Conservation (phyloP, 805 yeast species). For the Candida stauntonica region DNA sequence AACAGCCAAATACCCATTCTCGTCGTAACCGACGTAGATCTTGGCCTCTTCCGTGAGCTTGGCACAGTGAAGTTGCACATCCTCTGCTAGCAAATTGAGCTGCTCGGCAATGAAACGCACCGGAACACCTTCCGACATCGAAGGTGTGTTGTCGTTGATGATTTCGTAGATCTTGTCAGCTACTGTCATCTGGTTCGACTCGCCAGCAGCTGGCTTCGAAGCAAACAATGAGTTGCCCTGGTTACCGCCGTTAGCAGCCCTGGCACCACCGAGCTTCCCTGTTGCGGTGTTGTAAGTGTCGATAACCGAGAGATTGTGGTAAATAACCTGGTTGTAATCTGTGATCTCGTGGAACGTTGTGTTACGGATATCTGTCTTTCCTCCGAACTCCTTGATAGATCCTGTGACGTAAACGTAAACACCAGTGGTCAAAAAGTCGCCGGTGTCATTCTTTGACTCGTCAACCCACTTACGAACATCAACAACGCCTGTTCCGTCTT, state of each 20-base stretch:
- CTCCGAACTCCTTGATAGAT: constrained; percentile 54
- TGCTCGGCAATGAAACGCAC: constrained; percentile 54
- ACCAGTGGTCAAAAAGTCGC: constrained; percentile 38
- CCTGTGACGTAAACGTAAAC: constrained; percentile 60
- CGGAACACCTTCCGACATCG: constrained; percentile 78
- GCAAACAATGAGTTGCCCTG: constrained; percentile 38
- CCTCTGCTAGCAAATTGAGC: constrained; percentile 45
- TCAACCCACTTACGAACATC: constrained; percentile 64
- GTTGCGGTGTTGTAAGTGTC: constrained; percentile 51
- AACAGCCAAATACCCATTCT: constrained; percentile 53
- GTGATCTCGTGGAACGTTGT: constrained; percentile 52
- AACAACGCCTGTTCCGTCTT: constrained; percentile 72
- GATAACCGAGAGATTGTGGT: constrained; percentile 64
- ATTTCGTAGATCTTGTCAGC: constrained; percentile 46
- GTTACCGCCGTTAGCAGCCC: constrained; percentile 9
- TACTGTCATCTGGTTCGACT: constrained; percentile 27
- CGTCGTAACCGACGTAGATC: constrained; percentile 67
- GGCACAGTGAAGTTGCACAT: constrained; percentile 46
- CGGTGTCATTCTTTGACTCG: constrained; percentile 32
- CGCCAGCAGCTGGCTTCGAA: constrained; percentile 32
- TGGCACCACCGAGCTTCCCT: constrained; percentile 33
- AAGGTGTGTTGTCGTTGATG: constrained; percentile 44
- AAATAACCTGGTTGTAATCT: constrained; percentile 64
- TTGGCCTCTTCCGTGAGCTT: constrained; percentile 63
- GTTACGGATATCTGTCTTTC: constrained; percentile 59